Evolutionary conservation across 768 basidiomycete genomes (phyloP).

Genomic region (Mycena leptocephala): DNA sequence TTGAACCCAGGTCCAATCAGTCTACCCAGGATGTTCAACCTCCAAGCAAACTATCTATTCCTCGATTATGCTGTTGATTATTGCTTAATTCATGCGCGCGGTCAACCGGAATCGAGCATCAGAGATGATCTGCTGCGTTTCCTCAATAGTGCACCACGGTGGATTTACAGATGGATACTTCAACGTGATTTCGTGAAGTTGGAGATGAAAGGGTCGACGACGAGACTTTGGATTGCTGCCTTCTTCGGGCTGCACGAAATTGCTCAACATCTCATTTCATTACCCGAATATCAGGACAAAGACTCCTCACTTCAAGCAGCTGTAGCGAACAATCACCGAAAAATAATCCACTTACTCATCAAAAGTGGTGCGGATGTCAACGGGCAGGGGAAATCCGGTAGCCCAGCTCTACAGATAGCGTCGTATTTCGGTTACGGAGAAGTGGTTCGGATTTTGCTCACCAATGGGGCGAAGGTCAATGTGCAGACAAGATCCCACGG

Average conservation of each 20-base stretch:
- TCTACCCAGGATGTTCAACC: background rate
- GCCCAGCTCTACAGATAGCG: background rate
- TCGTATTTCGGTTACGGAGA: background rate
- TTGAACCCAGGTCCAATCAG: background rate
- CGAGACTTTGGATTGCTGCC: background rate
- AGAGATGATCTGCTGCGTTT: background rate
- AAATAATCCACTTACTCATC: background rate
- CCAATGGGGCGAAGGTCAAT: background rate
- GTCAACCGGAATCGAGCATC: background rate
- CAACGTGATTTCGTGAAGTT: background rate
- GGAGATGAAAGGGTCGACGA: too few species aligned
- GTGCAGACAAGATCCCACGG: background rate
- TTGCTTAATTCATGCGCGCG: background rate
- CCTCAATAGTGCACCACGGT: background rate
- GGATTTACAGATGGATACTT: background rate
- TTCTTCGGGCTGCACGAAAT: background rate
- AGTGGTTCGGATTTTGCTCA: background rate
- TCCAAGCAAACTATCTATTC: background rate
- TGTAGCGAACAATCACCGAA: background rate
- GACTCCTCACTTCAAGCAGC: background rate
- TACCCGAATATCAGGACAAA: background rate
- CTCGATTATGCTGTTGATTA: background rate
- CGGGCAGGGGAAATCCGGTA: background rate
- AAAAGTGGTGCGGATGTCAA: background rate
- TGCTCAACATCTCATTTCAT: background rate